Base-by-base conservation (phyloP, 345 rosid genomes). In the Passiflora organensis region DNA sequence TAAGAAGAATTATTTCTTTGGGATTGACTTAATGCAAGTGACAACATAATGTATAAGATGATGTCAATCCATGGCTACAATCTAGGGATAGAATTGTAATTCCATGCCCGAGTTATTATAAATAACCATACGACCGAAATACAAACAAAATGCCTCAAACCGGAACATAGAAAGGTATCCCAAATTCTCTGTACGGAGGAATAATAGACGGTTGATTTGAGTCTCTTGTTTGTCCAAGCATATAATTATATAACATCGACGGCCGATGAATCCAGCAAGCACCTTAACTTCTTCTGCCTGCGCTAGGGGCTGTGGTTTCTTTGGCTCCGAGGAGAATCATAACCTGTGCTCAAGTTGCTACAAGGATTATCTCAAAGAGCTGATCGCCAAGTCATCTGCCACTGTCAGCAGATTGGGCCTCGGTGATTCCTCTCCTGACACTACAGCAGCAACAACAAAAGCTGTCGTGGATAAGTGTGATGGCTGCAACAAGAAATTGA, bases 261-360 rank as follows among this genome's bases (percentile, higher is more conserved):
- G 10, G 21, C 17, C 8, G 19, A 60, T 60, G 56, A 32, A 18
- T 15, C 32, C 57, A 6, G 22, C 1, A 28, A 43, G 19, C 43
- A 42, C 8, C 36, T 24, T 54, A 39, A 18, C 24, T 5, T 18
- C 20, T 42, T 6, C 24, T 55, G 55, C 54, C 2, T 72, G 77
- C 24, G 14, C 49, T 1, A 51, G 25, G 2, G 76, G 69, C 5
- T 72, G 69, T 12, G 77, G 75, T 4, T 65, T 65, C 53, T 65
- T 57, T 19, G 69, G 77, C 1, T 58, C 53, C 2, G 18, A 24
- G 21, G 57, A 48, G 51, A 69, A 43, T 13, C 53, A 39, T 21
- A 62, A 66, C 43, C 42, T 68, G 13, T 65, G 77, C 50, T 72
- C 80, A 12, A 62, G 47, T 59, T 76, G 80, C 55, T 68, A 72